Conservation (phyloP, 108 stramenopile species). For the Cyclotella atomus region DNA sequence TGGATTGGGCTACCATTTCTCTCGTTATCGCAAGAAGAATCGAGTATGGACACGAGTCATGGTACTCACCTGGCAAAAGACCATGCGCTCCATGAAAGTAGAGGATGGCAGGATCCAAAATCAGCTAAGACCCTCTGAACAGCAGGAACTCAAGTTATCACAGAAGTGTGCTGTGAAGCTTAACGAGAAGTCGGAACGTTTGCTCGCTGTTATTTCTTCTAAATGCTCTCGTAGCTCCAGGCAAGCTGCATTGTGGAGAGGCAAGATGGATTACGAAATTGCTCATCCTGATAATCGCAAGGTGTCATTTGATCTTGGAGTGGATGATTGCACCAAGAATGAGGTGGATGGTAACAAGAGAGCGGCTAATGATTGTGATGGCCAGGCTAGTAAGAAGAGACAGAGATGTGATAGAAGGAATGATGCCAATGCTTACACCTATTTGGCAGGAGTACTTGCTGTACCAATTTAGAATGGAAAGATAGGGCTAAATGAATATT, state of each 20-base stretch:
- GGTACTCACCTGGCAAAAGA: slow-evolving; percentile 24
- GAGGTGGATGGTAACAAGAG: not conserved
- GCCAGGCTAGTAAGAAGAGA: not conserved
- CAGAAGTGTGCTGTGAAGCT: not conserved
- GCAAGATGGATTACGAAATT: slow-evolving; percentile 12
- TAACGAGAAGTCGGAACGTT: not conserved
- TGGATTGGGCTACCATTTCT: slow-evolving; percentile 33
- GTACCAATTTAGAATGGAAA: not conserved
- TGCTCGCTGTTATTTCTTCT: slow-evolving; percentile 10
- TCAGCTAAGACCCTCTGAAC: not conserved
- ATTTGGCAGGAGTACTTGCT: slow-evolving; percentile 2
- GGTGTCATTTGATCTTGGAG: not conserved
- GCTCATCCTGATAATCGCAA: not conserved
- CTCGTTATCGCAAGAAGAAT: slow-evolving; percentile 14
- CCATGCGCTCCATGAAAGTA: not conserved
- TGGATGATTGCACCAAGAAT: not conserved
- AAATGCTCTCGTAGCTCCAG: slow-evolving; percentile 15
- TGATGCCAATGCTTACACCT: not conserved
- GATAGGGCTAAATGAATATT: too few relatives aligned
- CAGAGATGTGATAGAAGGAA: not conserved
- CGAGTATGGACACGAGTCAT: not conserved
- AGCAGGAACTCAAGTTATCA: slow-evolving; percentile 4
- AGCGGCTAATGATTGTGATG: not conserved
- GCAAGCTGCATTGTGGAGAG: slow-evolving; percentile 24
- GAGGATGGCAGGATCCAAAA: too few relatives aligned